Evolutionary conservation across 2,329 filamentous ascomycete species (phyloP), one percentile per base, ranked within the genome.

Genomic region (Fusarium agapanthi): DNA sequence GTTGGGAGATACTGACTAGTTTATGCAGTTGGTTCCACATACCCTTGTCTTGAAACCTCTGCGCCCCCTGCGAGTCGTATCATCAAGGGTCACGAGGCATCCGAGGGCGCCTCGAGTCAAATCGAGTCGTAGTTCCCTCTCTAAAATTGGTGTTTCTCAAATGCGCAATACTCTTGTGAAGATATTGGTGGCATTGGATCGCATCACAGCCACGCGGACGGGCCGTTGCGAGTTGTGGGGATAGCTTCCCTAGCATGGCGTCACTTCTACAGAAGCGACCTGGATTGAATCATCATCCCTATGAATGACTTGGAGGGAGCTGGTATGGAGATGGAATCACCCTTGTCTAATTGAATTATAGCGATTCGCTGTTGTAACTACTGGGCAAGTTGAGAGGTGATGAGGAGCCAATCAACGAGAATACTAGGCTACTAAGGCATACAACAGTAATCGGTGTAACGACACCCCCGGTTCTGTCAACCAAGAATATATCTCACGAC

Each of bases 11-110:
- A 35, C 18, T 22, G 13, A 47, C 40, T 40, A 32, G 55, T 26
- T 22, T 43, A 61, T 66, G 61, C 34, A 61, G 68, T 71, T 71
- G 63, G 67, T 32, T 53, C 51, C 35, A 56, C 58, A 48, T 38
- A 56, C 58, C 69, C 69, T 41, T 28, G 69, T 68, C 63, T 64
- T 22, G 28, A 64, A 71, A 67, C 67, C 30, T 54, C 68, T 71
- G 69, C 67, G 69, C 63, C 67, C 67, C 63, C 56, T 58, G 37
- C 44, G 50, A n/a, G 48, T 41, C 56, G 63, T 60, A 53, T 56
- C 37, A 56, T 28, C 15, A 32, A 34, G 54, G 43, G 58, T 53
- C 67, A 66, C 45, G 38, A 69, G 69, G 28, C 47, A 45, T 65
- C 32, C 9, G 26, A 53, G 45, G 35, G 61, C 51, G 37, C 54